A percentile compares a stretch with the other conserved stretches of the same genome.
Conservation (phyloP, 1,284 basidiomycete species). For the Irpex sp. region DNA sequence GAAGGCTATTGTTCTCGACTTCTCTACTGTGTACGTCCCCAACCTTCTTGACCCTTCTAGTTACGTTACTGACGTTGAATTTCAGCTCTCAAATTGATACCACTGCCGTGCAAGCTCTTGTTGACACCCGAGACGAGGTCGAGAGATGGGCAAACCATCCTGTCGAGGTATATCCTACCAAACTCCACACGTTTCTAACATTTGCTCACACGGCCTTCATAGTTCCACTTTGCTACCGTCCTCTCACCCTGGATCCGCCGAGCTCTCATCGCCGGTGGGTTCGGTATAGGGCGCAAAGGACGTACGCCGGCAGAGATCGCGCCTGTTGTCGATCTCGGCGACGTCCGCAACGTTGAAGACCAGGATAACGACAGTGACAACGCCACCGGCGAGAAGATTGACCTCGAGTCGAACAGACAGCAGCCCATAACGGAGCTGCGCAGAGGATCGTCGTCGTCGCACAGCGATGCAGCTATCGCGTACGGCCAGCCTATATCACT, state of each 20-base stretch:
- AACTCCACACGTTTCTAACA: neutral
- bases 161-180: constrained; percentile 55
- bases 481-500: constrained; percentile 39
- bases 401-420: constrained; percentile 19
- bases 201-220: neutral
- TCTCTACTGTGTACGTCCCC: constrained; percentile 70
- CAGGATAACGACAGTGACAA: neutral
- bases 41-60: neutral
- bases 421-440: constrained; percentile 7
- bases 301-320: constrained; percentile 60
- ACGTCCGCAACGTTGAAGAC: constrained; percentile 23
- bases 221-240: constrained; percentile 88
- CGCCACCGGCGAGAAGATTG: constrained; percentile 11
- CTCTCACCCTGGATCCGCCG: constrained; percentile 93
- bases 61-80: constrained; percentile 4
- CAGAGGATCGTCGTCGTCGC: neutral
- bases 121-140: constrained; percentile 83
- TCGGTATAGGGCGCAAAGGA: constrained; percentile 58
- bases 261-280: constrained; percentile 83
- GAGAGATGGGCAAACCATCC: constrained; percentile 82
- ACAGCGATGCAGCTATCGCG: constrained; percentile 8
- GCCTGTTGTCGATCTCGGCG: constrained; percentile 61
- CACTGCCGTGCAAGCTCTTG: constrained; percentile 86
- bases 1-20: constrained; percentile 88
- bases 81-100: constrained; percentile 73